A percentile compares a stretch with the other conserved stretches of the same genome.
Conservation (phyloP, 768 basidiomycete species). For the Lyophyllum decastes region DNA sequence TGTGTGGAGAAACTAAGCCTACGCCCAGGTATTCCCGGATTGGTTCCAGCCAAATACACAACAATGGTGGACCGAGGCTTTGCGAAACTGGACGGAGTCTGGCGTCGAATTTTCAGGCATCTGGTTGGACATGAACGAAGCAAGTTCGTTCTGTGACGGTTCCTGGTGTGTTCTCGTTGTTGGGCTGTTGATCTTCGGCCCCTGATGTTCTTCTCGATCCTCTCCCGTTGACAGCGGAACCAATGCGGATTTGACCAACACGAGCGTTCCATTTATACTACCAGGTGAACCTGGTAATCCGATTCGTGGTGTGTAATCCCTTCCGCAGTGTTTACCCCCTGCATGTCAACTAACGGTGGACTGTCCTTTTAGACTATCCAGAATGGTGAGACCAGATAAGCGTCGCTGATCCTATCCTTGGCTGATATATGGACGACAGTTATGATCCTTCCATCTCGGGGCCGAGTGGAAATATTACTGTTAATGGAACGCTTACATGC, state of each 20-base stretch:
- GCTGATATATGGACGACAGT: constrained; percentile 30
- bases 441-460: constrained; percentile 67
- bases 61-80: constrained; percentile 61
- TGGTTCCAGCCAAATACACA: constrained; percentile 58
- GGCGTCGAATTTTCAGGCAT: constrained; percentile 66
- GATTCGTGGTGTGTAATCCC: constrained; percentile 32
- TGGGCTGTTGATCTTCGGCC: not conserved
- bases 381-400: constrained; percentile 52
- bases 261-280: constrained; percentile 53
- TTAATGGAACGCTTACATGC: constrained; percentile 65
- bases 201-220: constrained; percentile 5
- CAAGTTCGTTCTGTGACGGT: constrained; percentile 62
- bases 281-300: constrained; percentile 57
- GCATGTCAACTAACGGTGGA: not conserved
- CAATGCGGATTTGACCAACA: constrained; percentile 55
- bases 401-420: not conserved
- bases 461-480: constrained; percentile 73
- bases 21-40: constrained; percentile 55
- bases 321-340: not conserved
- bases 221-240: constrained; percentile 45
- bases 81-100: constrained; percentile 51
- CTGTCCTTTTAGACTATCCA: constrained; percentile 48
- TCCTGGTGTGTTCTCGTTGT: constrained; percentile 42
- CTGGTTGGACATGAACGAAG: constrained; percentile 75
- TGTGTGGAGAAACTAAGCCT: not conserved